Base-by-base conservation (phyloP, 345 rosid genomes). In the Acer saccharum region DNA sequence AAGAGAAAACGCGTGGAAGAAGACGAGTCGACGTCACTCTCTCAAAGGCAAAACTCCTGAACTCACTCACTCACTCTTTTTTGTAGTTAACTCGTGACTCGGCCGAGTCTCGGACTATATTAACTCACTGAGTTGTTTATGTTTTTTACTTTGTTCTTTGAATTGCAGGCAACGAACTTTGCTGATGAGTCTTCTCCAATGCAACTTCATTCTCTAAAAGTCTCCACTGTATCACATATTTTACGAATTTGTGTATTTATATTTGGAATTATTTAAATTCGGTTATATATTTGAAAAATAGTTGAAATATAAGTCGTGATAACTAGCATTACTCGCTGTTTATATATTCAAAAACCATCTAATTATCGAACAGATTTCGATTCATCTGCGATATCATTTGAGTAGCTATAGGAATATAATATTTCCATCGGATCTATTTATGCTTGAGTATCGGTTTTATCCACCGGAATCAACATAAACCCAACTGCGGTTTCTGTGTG, bases 1-100 rank as follows among this genome's bases (percentile, higher is more conserved):
- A 87, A 89, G 81, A 81, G 92, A 85, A 91, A 89, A 82, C 86
- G 89, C 20, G 77, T 3, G 25, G 89, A 55, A 17, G 86, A 78
- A 14, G 83, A 81, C 2, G 89, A 88, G 39, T 35, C 76, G 64
- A 60, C 27, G 12, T 23, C 65, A 21, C 54, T 78, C 17, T 27
- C 80, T 20, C 21, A 52, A 21, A 86, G 89, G 89, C 72, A 84
- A 41, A 39, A 27, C 3, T 50, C 70, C 46, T 29, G 12, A 6
- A 17, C 25, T 39, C 61, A 2, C 7, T 43, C 65, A 7, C 48
- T 9, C 46, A 43, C 1, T n/a, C 3, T 44, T 64, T 64, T 64
- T 32, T 27, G 41, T 43, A 6, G 9, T 54, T 54, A 58, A 18
- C 32, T 41, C 18, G 13, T 58, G 12, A 41, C 44, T 57, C 35